These are phyloP conservation scores for Lantana camara DNA, from an alignment of 257 asterid species.

Conservation along the genomic window DNA sequence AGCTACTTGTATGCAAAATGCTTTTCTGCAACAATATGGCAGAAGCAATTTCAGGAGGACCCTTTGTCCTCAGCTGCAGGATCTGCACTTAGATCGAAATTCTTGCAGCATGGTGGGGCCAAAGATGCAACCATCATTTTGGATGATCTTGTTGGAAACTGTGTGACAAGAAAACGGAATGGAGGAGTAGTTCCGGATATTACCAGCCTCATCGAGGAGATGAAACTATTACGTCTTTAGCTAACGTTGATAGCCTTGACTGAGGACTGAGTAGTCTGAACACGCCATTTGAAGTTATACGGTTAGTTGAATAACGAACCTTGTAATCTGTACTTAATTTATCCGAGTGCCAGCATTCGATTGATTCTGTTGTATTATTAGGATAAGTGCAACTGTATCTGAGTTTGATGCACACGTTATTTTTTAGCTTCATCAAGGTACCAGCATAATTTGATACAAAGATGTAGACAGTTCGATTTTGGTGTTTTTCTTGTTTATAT, in stretches of 20 bases:
- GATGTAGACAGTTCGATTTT: no score
- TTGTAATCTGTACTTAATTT: not conserved
- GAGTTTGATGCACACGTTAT: not conserved
- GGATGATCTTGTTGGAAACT: constrained; percentile 67
- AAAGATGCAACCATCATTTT: constrained; percentile 75
- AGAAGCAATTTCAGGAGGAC: constrained; percentile 65
- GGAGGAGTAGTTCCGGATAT: constrained; percentile 80
- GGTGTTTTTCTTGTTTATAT: no score
- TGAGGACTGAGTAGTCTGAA: not conserved
- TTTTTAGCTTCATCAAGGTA: not conserved
- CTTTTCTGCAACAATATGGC: constrained; percentile 87
- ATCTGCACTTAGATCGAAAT: constrained; percentile 67
- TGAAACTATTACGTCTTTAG: constrained; percentile 54
- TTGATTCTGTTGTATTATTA: not conserved
- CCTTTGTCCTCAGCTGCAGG: constrained; percentile 82
- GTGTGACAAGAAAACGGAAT: constrained; percentile 37
- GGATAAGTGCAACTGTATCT: not conserved
- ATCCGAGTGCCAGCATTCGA: not conserved
- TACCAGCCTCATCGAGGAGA: constrained; percentile 63
- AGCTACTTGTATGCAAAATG: constrained; percentile 97
- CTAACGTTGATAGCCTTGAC: constrained; percentile 14
- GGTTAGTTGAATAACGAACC: no score
- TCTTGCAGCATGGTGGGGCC: constrained; percentile 94
- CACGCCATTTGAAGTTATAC: no score
- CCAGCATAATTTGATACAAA: no score